A percentile compares a stretch with the other conserved stretches of the same genome.
These are phyloP conservation scores for Trichoderma reesei DNA, from an alignment of 495 filamentous ascomycete species.

Conservation along the genomic window DNA sequence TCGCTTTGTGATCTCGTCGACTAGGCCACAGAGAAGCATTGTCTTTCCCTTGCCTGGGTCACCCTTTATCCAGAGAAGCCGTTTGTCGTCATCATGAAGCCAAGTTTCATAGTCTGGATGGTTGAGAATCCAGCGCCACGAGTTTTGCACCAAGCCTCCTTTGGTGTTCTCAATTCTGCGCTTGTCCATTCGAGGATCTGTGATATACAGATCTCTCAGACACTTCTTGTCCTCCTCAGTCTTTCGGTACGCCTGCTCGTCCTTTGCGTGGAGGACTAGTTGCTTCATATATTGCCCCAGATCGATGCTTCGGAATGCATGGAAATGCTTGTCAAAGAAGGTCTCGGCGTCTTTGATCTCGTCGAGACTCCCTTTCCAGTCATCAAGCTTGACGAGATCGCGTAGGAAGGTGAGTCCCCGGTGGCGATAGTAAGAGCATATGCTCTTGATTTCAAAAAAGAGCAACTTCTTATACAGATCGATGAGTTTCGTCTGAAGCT, in stretches of 20 bases:
- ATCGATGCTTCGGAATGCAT: constrained; percentile 15
- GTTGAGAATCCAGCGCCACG: constrained; percentile 36
- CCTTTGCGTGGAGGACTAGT: constrained; percentile 6
- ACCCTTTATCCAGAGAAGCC: constrained; percentile 30
- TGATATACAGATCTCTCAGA: constrained; percentile 19
- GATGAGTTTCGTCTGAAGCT: constrained; percentile 16
- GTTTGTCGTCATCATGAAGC: constrained; percentile 8
- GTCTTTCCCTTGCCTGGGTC: constrained; percentile 38
- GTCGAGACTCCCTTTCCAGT: constrained; percentile 22
- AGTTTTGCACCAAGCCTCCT: constrained; percentile 30
- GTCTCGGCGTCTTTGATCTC: constrained; percentile 17
- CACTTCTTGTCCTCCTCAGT: constrained; percentile 12
- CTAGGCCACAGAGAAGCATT: constrained; percentile 37
- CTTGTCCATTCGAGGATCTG: constrained; percentile 30
- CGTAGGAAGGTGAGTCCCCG: constrained; percentile 19
- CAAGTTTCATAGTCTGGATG: constrained; percentile 26
- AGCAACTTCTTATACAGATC: constrained; percentile 23
- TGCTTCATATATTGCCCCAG: constrained; percentile 10
- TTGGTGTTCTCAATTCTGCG: constrained; percentile 30
- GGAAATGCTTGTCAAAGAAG: constrained; percentile 6
- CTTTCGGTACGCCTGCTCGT: constrained; percentile 5
- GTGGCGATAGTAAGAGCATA: constrained; percentile 24
- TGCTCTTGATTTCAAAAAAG: constrained; percentile 27
- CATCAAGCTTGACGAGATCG: constrained; percentile 13
- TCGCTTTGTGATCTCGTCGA: constrained; percentile 20